Percentiles rank a stretch among this genome's conserved stretches.
These are phyloP conservation scores for Ophiostoma novo-ulmi DNA, from an alignment of 2,329 filamentous ascomycete species.

Conservation along the genomic window DNA sequence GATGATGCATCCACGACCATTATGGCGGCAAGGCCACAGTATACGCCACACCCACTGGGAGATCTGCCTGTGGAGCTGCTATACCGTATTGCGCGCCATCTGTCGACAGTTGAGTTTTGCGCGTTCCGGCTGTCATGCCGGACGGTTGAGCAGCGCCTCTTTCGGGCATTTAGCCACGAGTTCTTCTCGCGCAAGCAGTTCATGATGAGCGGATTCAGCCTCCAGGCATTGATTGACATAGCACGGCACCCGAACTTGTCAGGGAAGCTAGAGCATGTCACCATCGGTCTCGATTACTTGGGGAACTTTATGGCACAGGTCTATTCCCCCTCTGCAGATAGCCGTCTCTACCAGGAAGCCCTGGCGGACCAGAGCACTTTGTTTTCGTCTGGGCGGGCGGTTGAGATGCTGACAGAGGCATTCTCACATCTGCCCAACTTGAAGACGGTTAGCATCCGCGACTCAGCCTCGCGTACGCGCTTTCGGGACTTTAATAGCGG, in stretches of 20 bases:
- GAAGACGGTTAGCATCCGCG: slow-evolving; percentile 53
- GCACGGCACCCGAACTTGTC: slow-evolving; percentile 43
- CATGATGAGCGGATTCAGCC: slow-evolving; percentile 54
- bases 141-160: slow-evolving; percentile 48
- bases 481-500: slow-evolving; percentile 42
- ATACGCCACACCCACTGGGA: slow-evolving; percentile 18
- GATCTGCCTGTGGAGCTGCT: slow-evolving; percentile 56
- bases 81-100: slow-evolving; percentile 46
- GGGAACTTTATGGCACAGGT: no score
- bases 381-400: slow-evolving; percentile 43
- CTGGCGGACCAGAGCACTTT: slow-evolving; percentile 34
- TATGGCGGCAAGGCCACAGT: not conserved
- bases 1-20: not conserved
- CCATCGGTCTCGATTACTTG: slow-evolving; percentile 43
- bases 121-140: slow-evolving; percentile 52
- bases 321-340: no score
- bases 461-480: slow-evolving; percentile 50
- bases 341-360: not conserved
- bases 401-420: slow-evolving; percentile 52
- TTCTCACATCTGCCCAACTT: slow-evolving; percentile 52
- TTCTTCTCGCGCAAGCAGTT: slow-evolving; percentile 65
- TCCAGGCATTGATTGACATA: slow-evolving; percentile 51
- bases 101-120: slow-evolving; percentile 53
- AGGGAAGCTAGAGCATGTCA: slow-evolving; percentile 41
- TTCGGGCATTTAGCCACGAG: slow-evolving; percentile 52